Evolutionary conservation across 2,329 filamentous ascomycete genomes (phyloP), one percentile per base, ranked within the genome.

Genomic region (Penicillium brevicompactum): DNA sequence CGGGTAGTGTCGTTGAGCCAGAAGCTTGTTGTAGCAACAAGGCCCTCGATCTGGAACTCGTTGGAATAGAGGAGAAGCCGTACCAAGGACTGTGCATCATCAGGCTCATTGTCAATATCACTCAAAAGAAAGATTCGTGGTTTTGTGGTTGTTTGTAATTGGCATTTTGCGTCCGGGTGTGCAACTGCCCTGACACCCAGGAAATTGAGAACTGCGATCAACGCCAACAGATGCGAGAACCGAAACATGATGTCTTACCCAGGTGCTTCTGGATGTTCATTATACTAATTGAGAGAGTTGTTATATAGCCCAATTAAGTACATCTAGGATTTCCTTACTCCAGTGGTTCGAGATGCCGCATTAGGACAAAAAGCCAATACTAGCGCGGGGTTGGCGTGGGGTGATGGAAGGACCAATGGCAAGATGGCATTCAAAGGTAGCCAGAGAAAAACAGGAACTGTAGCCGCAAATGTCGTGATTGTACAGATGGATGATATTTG

Each of bases 1-100:
- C 22, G 13, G 14, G 45, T 47, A 18, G 45, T 47, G 45, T 47
- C 45, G 22, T 47, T 47, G 45, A 47, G 45, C 45, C 45, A 47
- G 30, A 31, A 47, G 34, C 45, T 47, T n/a, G 45, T 47, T 31
- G 45, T 47, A 14, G 45, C 45, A 18, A 47, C 45, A 18, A 47
- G 45, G 14, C 45, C 45, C 34, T 47, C 45, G 11, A 47, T 47
- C 34, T 37, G 45, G n/a, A 47, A 47, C 27, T 47, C 45, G 37
- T 47, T 47, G 10, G 45, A 31, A 34, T 47, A 47, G 4, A 47
- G 14, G 13, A 47, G 27, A 34, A 47, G 30, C 5, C 45, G 45
- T 10, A 47, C 45, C 27, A 47, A n/a, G 18, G 45, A 47, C 45
- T 47, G 45, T 18, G 45, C 45, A 22, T 47, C 45, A 21, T 47